Evolutionary conservation across 176 grass and related monocot species (phyloP).

Genomic region (Ensete ventricosum): DNA sequence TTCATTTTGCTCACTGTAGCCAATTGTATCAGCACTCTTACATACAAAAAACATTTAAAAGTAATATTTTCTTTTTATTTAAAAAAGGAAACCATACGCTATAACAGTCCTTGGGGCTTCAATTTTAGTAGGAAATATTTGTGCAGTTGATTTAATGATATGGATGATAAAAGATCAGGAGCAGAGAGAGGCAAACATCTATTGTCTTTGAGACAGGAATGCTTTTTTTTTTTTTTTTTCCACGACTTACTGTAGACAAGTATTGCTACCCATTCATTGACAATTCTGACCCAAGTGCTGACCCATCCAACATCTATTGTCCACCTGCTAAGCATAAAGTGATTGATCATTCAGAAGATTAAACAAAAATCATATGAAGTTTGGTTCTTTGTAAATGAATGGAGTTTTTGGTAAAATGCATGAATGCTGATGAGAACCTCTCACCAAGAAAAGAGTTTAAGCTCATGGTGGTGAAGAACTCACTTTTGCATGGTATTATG

Average conservation of each 20-base stretch:
- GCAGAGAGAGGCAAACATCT: background rate
- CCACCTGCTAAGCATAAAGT: conserved; percentile 36
- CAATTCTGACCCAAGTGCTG: conserved; percentile 80
- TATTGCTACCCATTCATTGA: conserved; percentile 74
- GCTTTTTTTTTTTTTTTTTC: background rate
- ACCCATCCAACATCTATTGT: conserved; percentile 91
- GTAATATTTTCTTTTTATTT: no score
- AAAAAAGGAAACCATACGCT: no score
- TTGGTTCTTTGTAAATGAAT: no score
- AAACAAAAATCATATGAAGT: background rate
- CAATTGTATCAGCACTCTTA: no score
- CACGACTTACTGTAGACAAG: conserved; percentile 47
- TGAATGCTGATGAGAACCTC: background rate
- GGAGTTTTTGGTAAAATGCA: no score
- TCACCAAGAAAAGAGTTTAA: background rate
- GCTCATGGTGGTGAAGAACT: background rate
- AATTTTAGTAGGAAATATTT: no score
- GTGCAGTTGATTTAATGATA: no score
- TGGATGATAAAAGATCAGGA: no score
- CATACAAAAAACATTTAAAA: no score
- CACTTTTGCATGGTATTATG: conserved; percentile 65
- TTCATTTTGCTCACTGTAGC: no score
- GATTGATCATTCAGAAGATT: background rate
- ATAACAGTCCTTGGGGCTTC: no score
- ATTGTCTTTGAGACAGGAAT: no score